These are phyloP conservation scores for Naganishia cerealis DNA, from an alignment of 1,284 basidiomycete species.

Conservation along the genomic window DNA sequence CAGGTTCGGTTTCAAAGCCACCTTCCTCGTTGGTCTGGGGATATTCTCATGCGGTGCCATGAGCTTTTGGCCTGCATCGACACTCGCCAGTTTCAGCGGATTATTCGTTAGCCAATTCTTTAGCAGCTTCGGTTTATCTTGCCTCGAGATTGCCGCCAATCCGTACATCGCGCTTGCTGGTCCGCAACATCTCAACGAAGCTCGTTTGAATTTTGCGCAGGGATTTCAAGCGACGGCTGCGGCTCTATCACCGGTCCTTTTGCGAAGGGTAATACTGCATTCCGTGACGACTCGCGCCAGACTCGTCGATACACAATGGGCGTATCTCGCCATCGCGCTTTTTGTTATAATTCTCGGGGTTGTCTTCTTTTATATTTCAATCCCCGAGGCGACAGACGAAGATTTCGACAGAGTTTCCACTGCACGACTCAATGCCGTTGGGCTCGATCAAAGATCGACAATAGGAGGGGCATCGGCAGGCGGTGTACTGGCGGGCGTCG, in stretches of 20 bases:
- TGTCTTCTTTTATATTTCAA: constrained; percentile 51
- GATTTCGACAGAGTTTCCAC: constrained; percentile 45
- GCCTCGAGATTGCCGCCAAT: constrained; percentile 51
- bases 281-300: constrained; percentile 36
- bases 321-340: constrained; percentile 51
- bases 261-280: constrained; percentile 45
- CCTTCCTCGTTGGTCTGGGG: constrained; percentile 51
- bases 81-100: constrained; percentile 47
- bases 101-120: constrained; percentile 52
- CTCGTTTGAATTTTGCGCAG: constrained; percentile 51
- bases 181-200: constrained; percentile 48
- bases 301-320: constrained; percentile 52
- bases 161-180: constrained; percentile 53
- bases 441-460: constrained; percentile 12
- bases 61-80: constrained; percentile 53
- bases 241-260: constrained; percentile 47
- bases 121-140: constrained; percentile 46
- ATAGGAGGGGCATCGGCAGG: constrained; percentile 7
- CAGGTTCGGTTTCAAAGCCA: constrained; percentile 49
- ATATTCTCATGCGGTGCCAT: constrained; percentile 50
- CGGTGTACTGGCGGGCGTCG: constrained; percentile 25
- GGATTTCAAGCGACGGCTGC: constrained; percentile 50
- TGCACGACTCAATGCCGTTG: constrained; percentile 36
- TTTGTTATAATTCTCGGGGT: constrained; percentile 50
- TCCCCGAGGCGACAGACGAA: constrained; percentile 48